Evolutionary conservation across 1,284 basidiomycete species (phyloP).

Genomic region (Apiotrichum laibachii): DNA sequence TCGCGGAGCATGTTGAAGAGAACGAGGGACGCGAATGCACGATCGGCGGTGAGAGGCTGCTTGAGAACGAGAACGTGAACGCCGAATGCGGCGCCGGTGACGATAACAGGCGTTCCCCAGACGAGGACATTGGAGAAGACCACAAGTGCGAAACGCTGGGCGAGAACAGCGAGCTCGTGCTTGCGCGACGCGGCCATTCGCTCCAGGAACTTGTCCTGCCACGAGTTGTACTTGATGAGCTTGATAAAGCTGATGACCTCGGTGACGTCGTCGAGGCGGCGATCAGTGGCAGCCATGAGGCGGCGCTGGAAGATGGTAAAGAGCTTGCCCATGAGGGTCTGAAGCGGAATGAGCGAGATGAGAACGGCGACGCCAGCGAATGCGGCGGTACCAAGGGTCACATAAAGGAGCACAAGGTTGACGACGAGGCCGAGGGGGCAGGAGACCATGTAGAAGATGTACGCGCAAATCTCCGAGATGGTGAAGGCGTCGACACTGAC

Average conservation of each 20-base stretch:
- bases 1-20: slow-evolving; percentile 56
- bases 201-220: slow-evolving; percentile 54
- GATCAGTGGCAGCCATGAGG: slow-evolving; percentile 56
- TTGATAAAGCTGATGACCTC: slow-evolving; percentile 58
- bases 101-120: slow-evolving; percentile 54
- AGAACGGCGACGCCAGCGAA: slow-evolving; percentile 52
- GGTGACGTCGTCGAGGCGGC: slow-evolving; percentile 55
- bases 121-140: slow-evolving; percentile 50
- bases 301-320: slow-evolving; percentile 54
- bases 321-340: slow-evolving; percentile 49
- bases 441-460: slow-evolving; percentile 44
- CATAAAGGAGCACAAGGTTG: slow-evolving; percentile 53
- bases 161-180: slow-evolving; percentile 53
- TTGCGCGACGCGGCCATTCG: slow-evolving; percentile 53
- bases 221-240: slow-evolving; percentile 55
- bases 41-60: slow-evolving; percentile 41
- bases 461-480: slow-evolving; percentile 47
- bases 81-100: slow-evolving; percentile 55
- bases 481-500: slow-evolving; percentile 58
- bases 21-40: slow-evolving; percentile 55
- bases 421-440: slow-evolving; percentile 53
- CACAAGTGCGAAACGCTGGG: slow-evolving; percentile 50
- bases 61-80: slow-evolving; percentile 46
- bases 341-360: slow-evolving; percentile 50
- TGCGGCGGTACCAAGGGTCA: slow-evolving; percentile 51